Percentiles rank a stretch among this genome's conserved stretches.
Conservation (phyloP, 2,329 filamentous ascomycete species). For the Aspergillus fumigatus region DNA sequence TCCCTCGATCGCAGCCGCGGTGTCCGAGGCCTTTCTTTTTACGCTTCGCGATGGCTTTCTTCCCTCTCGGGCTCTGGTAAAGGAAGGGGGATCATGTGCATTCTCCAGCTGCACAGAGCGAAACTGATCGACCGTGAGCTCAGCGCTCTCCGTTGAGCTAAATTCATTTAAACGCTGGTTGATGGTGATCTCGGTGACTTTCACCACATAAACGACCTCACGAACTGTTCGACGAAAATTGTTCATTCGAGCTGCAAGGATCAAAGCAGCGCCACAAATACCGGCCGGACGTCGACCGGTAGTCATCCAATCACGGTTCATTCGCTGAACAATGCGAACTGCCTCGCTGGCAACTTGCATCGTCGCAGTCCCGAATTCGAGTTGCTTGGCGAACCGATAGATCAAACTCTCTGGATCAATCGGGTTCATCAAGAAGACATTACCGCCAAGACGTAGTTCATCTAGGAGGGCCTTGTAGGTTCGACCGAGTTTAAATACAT, state of each 20-base stretch:
- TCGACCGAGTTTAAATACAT: constrained; percentile 87
- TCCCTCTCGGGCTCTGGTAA: constrained; percentile 55
- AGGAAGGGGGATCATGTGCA: constrained; percentile 75
- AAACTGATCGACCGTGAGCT: constrained; percentile 84
- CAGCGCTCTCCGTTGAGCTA: constrained; percentile 76
- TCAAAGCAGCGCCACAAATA: constrained; percentile 87
- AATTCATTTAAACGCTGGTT: constrained; percentile 90
- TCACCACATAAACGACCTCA: constrained; percentile 97
- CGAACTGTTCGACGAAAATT: constrained; percentile 90
- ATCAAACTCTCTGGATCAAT: constrained; percentile 88
- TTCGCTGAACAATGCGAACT: constrained; percentile 78
- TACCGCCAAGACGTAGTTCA: constrained; percentile 46
- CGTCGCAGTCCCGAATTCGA: constrained; percentile 81
- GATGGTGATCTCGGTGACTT: constrained; percentile 90
- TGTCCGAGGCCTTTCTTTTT: constrained; percentile 30
- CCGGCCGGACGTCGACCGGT: constrained; percentile 90
- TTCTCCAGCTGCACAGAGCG: constrained; percentile 55
- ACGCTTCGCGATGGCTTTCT: constrained; percentile 49
- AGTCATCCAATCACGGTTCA: constrained; percentile 97
- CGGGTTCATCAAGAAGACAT: constrained; percentile 66
- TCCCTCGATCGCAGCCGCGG: constrained; percentile 42
- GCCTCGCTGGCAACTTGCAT: constrained; percentile 85
- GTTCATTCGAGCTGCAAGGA: constrained; percentile 95
- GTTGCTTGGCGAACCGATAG: constrained; percentile 80
- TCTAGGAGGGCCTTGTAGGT: constrained; percentile 81